phyloP scores from a whole-genome alignment of 1,284 basidiomycete species.

The Mycena sp. region DNA sequence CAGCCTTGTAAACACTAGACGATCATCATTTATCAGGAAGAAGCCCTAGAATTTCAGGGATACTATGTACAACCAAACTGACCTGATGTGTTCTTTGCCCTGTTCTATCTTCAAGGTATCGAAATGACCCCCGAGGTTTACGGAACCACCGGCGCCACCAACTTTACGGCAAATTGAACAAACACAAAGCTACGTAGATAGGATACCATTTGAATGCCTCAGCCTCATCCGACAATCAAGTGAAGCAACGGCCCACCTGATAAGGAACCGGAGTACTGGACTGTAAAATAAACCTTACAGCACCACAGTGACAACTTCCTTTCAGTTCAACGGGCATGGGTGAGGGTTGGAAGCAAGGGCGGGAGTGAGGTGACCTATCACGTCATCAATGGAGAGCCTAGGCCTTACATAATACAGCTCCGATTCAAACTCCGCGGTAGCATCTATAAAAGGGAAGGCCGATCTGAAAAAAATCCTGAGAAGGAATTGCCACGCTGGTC shows the following conservation, averaged over 20 bases:
- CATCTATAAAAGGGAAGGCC: not conserved
- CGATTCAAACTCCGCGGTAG: not conserved
- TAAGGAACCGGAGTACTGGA: conserved; percentile 68
- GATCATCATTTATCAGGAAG: conserved; percentile 4
- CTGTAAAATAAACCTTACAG: conserved; percentile 60
- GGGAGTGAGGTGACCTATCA: not conserved
- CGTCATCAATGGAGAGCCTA: too few relatives aligned
- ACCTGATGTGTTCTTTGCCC: conserved; percentile 64
- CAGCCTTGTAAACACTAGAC: conserved; percentile 62
- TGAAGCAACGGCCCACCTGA: conserved; percentile 49
- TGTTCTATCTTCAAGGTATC: conserved; percentile 56
- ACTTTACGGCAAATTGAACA: conserved; percentile 75
- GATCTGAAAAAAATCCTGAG: not conserved
- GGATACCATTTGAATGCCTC: too few relatives aligned
- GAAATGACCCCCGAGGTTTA: conserved; percentile 63
- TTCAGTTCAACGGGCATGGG: conserved; percentile 63
- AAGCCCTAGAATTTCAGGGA: not conserved
- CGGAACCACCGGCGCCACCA: conserved; percentile 65
- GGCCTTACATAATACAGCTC: too few relatives aligned
- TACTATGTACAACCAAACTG: conserved; percentile 8
- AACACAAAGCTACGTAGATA: conserved; percentile 64
- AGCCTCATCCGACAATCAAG: too few relatives aligned
- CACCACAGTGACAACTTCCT: conserved; percentile 70
- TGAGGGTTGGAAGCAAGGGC: not conserved
- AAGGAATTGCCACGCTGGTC: conserved; percentile 55